phyloP scores from a whole-genome alignment of 345 rosid species.

The Linum lewisii region DNA sequence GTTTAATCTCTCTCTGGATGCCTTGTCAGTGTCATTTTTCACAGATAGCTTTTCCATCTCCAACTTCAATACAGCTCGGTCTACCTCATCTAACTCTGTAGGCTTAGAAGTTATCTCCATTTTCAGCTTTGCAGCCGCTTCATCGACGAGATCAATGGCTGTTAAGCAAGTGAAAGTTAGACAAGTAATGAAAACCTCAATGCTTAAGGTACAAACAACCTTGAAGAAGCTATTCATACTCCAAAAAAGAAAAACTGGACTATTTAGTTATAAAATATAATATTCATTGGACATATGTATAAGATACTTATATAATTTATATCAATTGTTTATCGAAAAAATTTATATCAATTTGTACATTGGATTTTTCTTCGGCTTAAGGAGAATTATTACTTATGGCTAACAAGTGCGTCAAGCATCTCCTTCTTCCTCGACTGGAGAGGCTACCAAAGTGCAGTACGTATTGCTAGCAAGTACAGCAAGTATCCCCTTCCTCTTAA shows the following conservation, averaged over 20 bases:
- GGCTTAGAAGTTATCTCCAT: constrained; percentile 99
- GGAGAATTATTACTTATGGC: not conserved
- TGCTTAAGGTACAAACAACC: not conserved
- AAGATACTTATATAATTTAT: no score
- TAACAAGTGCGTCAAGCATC: not conserved
- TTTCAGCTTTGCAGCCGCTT: constrained; percentile 94
- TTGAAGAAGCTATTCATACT: constrained; percentile 4
- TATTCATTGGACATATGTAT: no score
- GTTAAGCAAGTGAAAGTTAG: constrained; percentile 16
- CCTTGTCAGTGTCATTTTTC: constrained; percentile 74
- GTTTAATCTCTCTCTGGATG: constrained; percentile 72
- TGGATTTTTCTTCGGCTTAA: not conserved
- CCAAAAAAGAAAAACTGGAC: not conserved
- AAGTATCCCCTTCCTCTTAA: no score
- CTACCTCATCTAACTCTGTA: constrained; percentile 78
- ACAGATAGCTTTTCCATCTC: constrained; percentile 94
- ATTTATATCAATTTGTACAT: no score
- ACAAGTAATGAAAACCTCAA: not conserved
- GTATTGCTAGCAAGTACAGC: no score
- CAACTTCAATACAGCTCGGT: constrained; percentile 70
- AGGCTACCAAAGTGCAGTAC: no score
- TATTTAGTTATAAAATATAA: no score
- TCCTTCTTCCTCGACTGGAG: no score
- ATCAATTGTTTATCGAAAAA: no score
- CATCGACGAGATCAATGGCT: constrained; percentile 97